These are phyloP conservation scores for Pyrenophora seminiperda DNA, from an alignment of 2,329 filamentous ascomycete species.

Conservation along the genomic window DNA sequence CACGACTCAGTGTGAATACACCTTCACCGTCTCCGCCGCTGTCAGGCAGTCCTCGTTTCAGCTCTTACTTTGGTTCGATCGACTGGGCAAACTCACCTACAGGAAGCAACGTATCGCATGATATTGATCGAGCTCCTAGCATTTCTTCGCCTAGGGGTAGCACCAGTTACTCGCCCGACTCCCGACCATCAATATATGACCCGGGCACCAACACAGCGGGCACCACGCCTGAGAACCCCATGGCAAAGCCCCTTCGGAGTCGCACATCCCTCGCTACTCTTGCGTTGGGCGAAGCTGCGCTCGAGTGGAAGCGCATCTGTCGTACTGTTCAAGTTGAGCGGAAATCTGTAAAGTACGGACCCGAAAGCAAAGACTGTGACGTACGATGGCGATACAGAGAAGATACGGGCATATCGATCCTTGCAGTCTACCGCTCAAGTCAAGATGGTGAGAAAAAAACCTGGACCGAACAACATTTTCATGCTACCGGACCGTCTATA, in stretches of 20 bases:
- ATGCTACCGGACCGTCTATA: conserved; percentile 37
- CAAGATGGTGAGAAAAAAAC: conserved; percentile 22
- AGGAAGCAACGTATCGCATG: not conserved
- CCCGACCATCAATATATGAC: conserved; percentile 9
- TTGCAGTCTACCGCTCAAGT: conserved; percentile 30
- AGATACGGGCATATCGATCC: conserved; percentile 34
- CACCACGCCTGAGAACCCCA: conserved; percentile 28
- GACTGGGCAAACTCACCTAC: conserved; percentile 24
- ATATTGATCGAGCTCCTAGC: conserved; percentile 20
- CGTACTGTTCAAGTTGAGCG: conserved; percentile 38
- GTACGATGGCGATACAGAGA: conserved; percentile 38
- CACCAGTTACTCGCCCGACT: conserved; percentile 21
- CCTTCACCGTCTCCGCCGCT: conserved; percentile 21
- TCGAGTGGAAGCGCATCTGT: conserved; percentile 39
- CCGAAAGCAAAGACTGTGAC: conserved; percentile 29
- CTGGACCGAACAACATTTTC: conserved; percentile 40
- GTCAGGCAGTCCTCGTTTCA: conserved; percentile 19
- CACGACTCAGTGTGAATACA: conserved; percentile 17
- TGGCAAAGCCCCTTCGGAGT: conserved; percentile 19
- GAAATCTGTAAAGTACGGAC: conserved; percentile 13
- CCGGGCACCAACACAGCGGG: conserved; percentile 20
- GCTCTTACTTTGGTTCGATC: conserved; percentile 20
- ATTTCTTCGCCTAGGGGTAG: conserved; percentile 27
- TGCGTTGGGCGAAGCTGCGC: conserved; percentile 31
- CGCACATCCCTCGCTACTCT: conserved; percentile 31